Evolutionary conservation across 2,329 filamentous ascomycete species (phyloP).

Genomic region (Coccinonectria pachysandricola): DNA sequence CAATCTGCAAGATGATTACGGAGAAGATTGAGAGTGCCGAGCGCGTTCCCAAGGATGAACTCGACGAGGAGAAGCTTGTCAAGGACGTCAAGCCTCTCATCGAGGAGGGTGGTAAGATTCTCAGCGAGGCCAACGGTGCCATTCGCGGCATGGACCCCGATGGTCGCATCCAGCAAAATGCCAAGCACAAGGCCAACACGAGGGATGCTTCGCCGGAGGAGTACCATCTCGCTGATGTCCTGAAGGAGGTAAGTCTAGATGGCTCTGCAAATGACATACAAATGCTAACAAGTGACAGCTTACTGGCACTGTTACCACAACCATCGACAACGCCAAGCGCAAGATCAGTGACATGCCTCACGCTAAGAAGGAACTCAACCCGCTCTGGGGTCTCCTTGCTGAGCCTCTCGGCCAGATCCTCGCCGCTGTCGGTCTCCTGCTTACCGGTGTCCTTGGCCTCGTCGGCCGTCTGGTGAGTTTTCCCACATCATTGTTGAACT

Average conservation of each 20-base stretch:
- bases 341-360: constrained; percentile 87
- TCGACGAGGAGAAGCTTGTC: constrained; percentile 83
- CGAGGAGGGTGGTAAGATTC: constrained; percentile 71
- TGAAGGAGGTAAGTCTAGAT: constrained; percentile 55
- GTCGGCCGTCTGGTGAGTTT: constrained; percentile 58
- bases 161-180: constrained; percentile 72
- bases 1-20: constrained; percentile 77
- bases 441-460: constrained; percentile 74
- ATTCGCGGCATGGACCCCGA: constrained; percentile 86
- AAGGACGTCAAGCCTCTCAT: constrained; percentile 79
- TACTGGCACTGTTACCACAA: constrained; percentile 68
- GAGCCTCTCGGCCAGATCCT: constrained; percentile 91
- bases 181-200: constrained; percentile 68
- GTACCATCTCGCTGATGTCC: constrained; percentile 69
- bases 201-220: constrained; percentile 63
- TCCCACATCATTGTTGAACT: not conserved
- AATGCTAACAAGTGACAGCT: constrained; percentile 34
- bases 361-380: constrained; percentile 89
- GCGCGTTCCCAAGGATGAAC: constrained; percentile 71
- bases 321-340: constrained; percentile 80
- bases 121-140: constrained; percentile 76
- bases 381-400: constrained; percentile 70
- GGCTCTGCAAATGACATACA: not conserved
- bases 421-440: constrained; percentile 72
- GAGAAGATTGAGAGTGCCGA: constrained; percentile 76